Evolutionary conservation across 768 basidiomycete species (phyloP), one percentile per base, ranked within the genome.

Genomic region (Tricholoma matsutake): DNA sequence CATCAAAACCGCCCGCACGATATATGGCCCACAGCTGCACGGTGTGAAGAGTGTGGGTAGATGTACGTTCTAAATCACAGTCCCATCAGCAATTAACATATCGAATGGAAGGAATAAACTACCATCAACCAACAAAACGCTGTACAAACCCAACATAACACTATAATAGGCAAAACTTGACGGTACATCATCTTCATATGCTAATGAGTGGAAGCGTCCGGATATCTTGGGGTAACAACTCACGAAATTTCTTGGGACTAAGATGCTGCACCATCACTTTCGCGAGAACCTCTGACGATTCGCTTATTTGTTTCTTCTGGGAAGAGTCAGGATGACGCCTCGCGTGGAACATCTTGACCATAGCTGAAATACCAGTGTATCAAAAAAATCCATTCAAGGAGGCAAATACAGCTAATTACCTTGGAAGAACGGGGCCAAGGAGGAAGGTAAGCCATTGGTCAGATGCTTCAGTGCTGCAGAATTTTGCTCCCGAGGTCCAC

Each of bases 311-410:
- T 68, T 89, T 87, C 72, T 84, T 89, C 70, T 96, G 94, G 14
- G 79, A 67, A 3, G 81, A 62, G 67, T 96, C 94, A 9, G 86
- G 83, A 68, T 86, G 92, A 18, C 94, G 85, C 61, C 92, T 81
- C 11, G 86, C 86, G 69, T 92, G 86, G 73, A 96, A 91, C 72
- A 96, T 81, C 75, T 94, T 93, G 62, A 93, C 87, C 67, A 93
- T 85, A 13, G 94, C 93, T 95, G 57, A 14, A 56, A 31, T 9
- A 34, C 60, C 16, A 58, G 56, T 35, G 34, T 52, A 18, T 58
- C 51, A 54, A 18, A 34, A 56, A 39, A 25, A 56, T 20, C 56
- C 16, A 58, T 28, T 34, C 28, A 25, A 51, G 11, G 16, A 43
- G 14, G 18, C 43, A n/a, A 55, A 13, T 11, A 6, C 56, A 35